Conservation (phyloP, 2,329 filamentous ascomycete genomes). For the Acephala macrosclerotiorum region DNA sequence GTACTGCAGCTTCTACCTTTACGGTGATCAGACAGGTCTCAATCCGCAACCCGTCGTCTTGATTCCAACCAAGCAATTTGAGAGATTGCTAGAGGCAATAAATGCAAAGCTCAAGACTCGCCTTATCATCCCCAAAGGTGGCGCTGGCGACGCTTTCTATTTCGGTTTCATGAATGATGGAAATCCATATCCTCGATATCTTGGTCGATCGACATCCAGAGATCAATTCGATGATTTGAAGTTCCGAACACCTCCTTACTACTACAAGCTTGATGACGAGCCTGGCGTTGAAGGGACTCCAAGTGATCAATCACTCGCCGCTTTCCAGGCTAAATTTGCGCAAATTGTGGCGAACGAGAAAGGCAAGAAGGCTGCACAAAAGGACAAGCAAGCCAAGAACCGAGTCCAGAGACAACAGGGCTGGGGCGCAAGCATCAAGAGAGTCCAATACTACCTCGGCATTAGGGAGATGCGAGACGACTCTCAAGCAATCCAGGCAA, state of each 20-base stretch:
- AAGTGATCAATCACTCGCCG: slow-evolving; percentile 48
- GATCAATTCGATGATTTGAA: slow-evolving; percentile 40
- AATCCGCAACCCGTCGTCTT: slow-evolving; percentile 67
- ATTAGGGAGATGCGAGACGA: slow-evolving; percentile 53
- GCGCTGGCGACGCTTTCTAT: slow-evolving; percentile 61
- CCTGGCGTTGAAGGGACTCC: slow-evolving; percentile 41
- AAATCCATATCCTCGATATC: slow-evolving; percentile 70
- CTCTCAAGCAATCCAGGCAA: slow-evolving; percentile 34
- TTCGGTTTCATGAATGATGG: slow-evolving; percentile 66
- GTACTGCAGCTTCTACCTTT: slow-evolving; percentile 69
- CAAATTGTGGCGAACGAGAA: slow-evolving; percentile 57
- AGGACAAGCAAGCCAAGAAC: slow-evolving; percentile 56
- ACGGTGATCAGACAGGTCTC: slow-evolving; percentile 55
- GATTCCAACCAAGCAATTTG: slow-evolving; percentile 71
- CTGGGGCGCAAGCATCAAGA: slow-evolving; percentile 64
- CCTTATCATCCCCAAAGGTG: slow-evolving; percentile 64
- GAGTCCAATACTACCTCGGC: slow-evolving; percentile 75
- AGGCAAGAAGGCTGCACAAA: slow-evolving; percentile 52
- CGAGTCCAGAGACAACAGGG: slow-evolving; percentile 57
- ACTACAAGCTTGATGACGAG: slow-evolving; percentile 39
- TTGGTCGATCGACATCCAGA: slow-evolving; percentile 62
- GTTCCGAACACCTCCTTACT: slow-evolving; percentile 43
- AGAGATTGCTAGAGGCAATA: slow-evolving; percentile 68
- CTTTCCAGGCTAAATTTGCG: slow-evolving; percentile 63
- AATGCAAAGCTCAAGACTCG: slow-evolving; percentile 62